Evolutionary conservation across 75 land plant species (phyloP), one percentile per base, ranked within the genome.

Genomic region (Picea sitchensis): DNA sequence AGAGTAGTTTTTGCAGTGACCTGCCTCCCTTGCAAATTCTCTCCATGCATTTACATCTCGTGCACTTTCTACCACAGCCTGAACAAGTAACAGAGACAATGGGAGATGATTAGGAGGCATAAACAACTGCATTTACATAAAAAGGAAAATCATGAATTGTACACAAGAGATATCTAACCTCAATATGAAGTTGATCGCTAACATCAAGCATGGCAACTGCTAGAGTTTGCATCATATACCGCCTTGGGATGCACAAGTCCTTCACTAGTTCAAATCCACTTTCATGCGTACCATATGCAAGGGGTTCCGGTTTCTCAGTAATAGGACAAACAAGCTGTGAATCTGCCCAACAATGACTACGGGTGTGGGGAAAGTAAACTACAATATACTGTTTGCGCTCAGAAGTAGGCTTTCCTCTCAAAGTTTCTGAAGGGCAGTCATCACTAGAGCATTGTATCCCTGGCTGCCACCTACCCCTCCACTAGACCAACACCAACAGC

Each of bases 391-490:
- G 80, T 84, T 96, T 97, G 77, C 81, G 86, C 32, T 89, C 89
- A 85, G 87, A 94, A 51, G 92, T 93, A 20, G 99, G 99, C 84
- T 87, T 97, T 64, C 86, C 90, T 83, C 83, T 92, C 73, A 91
- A 36, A 65, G 94, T 90, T 71, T 89, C 76, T 41, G 88, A 73
- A 59, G 94, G 93, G 78, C 94, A 97, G 79, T 97, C 99, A 75
- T 87, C 91, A 78, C 82, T 78, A 59, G 87, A 79, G 81, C 98
- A 95, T 74, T 90, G 87, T 38, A 97, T 90, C 79, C 94, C 94
- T 41, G 99, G 86, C 80, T 92, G 93, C 99, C 99, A 97, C 82
- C 90, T 88, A 64, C 98, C 95, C 77, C 92, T 84, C 92, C 98
- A 97, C 99, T 95, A 83, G 73, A 88, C n/a, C 23, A 65, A 81